Conservation (phyloP, 805 yeast species). For the Pichia eremophila region DNA sequence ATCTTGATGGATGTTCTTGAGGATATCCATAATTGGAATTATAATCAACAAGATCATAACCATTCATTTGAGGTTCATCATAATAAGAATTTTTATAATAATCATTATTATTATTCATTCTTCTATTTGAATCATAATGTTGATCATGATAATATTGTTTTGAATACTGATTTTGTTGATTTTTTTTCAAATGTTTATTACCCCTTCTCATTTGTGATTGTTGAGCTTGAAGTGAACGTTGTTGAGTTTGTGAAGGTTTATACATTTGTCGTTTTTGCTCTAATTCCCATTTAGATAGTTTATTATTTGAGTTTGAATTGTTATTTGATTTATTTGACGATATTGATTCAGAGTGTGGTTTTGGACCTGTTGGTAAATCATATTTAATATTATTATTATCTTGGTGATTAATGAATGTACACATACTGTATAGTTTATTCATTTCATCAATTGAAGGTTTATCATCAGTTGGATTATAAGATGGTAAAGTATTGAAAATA, state of each 20-base stretch:
- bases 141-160: no score
- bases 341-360: background rate
- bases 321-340: no score
- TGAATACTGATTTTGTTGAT: no score
- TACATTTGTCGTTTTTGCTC: background rate
- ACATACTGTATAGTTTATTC: constrained; percentile 12
- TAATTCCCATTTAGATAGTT: background rate
- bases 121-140: background rate
- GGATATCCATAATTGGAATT: background rate
- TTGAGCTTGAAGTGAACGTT: background rate
- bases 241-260: background rate
- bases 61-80: background rate
- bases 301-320: background rate
- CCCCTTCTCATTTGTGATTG: background rate
- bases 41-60: background rate
- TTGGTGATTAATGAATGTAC: background rate
- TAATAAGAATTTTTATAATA: background rate
- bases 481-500: constrained; percentile 15
- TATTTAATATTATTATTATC: background rate
- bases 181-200: background rate
- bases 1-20: background rate
- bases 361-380: background rate
- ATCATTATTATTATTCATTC: background rate
- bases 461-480: constrained; percentile 14
- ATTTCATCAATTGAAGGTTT: constrained; percentile 19